Evolutionary conservation across 306 rosid species (phyloP).

Genomic region (Sindora glabra): DNA sequence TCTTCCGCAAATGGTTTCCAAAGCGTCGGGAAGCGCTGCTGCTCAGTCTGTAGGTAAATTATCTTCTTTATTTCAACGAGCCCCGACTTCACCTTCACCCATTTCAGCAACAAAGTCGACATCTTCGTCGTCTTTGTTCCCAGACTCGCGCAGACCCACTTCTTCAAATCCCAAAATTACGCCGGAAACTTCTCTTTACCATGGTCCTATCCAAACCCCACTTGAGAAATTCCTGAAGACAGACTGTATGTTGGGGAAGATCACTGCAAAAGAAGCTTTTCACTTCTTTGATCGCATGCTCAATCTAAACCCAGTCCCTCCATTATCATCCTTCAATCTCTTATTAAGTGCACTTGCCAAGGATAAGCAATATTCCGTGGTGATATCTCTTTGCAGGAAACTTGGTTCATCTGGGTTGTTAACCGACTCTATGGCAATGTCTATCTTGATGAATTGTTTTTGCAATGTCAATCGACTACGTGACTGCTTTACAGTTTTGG

Average conservation of each 20-base stretch:
- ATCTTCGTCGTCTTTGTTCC: neutral
- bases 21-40: neutral
- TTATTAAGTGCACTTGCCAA: conserved; percentile 29
- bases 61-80: conserved; percentile 3
- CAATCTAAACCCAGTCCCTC: conserved; percentile 24
- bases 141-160: neutral
- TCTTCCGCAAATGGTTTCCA: neutral
- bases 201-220: neutral
- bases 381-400: conserved; percentile 9
- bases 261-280: conserved; percentile 15
- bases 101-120: neutral
- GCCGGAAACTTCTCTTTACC: neutral
- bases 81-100: neutral
- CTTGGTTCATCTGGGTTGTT: conserved; percentile 13
- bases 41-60: conserved; percentile 6
- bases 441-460: conserved; percentile 34
- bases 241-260: conserved; percentile 17
- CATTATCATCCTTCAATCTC: conserved; percentile 25
- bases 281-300: conserved; percentile 24
- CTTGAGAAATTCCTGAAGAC: conserved; percentile 14
- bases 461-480: conserved; percentile 19
- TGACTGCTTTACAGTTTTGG: conserved; percentile 27
- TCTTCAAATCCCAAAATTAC: neutral
- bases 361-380: conserved; percentile 28
- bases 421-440: conserved; percentile 13